phyloP scores from a whole-genome alignment of 352 stramenopile genomes.

The Phytophthora multivora region DNA sequence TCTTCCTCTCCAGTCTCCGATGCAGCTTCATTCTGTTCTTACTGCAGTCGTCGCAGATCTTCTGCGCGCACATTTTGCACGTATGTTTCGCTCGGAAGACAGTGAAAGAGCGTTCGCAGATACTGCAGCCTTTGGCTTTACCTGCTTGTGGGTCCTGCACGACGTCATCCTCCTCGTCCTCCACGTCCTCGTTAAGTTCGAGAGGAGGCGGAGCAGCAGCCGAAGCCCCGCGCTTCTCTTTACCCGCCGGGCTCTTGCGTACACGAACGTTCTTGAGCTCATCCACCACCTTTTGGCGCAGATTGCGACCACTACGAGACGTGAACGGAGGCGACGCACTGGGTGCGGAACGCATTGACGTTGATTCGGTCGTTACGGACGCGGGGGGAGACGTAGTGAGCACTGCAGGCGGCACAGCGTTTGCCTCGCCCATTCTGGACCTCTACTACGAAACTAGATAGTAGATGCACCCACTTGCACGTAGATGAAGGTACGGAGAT shows the following conservation, averaged over 20 bases:
- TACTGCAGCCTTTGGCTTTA: conserved; percentile 49
- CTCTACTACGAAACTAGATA: neutral
- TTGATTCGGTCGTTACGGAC: neutral
- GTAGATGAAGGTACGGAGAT: neutral
- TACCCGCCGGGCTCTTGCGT: conserved; percentile 30
- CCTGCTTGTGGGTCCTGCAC: conserved; percentile 13
- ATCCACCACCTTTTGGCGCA: conserved; percentile 67
- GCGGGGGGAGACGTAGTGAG: neutral
- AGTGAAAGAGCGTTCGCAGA: conserved; percentile 76
- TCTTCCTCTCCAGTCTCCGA: conserved; percentile 65
- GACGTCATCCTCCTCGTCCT: conserved; percentile 29
- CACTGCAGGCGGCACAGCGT: conserved; percentile 4
- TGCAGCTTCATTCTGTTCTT: conserved; percentile 83
- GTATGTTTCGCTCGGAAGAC: conserved; percentile 85
- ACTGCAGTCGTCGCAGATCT: conserved; percentile 86
- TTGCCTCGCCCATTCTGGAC: conserved; percentile 38
- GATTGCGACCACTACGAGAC: conserved; percentile 34
- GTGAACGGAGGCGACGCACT: conserved; percentile 7
- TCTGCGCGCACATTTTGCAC: conserved; percentile 71
- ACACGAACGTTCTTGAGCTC: conserved; percentile 69
- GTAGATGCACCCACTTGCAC: conserved; percentile 3
- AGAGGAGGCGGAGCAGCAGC: conserved; percentile 27
- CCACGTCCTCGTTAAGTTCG: conserved; percentile 39
- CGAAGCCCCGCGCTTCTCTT: conserved; percentile 15
- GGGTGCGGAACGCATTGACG: neutral